Evolutionary conservation across 495 filamentous ascomycete species (phyloP).

Genomic region (Cercophora newfieldiana): DNA sequence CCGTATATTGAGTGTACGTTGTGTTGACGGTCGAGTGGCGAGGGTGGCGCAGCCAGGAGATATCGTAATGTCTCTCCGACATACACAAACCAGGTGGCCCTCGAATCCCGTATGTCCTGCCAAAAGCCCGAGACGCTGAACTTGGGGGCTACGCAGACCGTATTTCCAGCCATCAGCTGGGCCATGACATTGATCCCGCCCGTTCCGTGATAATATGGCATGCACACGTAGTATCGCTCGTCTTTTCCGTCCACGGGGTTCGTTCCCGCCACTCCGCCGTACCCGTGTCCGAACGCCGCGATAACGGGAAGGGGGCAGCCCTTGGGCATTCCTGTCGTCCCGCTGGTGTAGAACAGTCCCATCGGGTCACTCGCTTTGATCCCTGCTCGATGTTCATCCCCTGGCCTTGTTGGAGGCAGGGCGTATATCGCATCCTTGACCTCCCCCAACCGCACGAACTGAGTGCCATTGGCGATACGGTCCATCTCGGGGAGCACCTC

Average conservation of each 20-base stretch:
- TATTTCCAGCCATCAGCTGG: slow-evolving; percentile 57
- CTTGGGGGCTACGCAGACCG: slow-evolving; percentile 66
- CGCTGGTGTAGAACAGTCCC: slow-evolving; percentile 67
- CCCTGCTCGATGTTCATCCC: slow-evolving; percentile 48
- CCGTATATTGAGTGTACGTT: slow-evolving; percentile 68
- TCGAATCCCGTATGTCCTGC: slow-evolving; percentile 67
- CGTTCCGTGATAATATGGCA: slow-evolving; percentile 83
- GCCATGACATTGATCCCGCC: slow-evolving; percentile 57
- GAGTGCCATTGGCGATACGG: slow-evolving; percentile 47
- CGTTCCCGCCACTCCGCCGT: slow-evolving; percentile 21
- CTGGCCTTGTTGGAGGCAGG: slow-evolving; percentile 49
- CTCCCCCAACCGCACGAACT: slow-evolving; percentile 52
- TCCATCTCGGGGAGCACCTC: slow-evolving; percentile 50
- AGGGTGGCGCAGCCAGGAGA: slow-evolving; percentile 67
- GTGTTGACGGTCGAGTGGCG: slow-evolving; percentile 63
- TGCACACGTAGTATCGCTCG: slow-evolving; percentile 57
- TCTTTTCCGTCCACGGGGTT: slow-evolving; percentile 18
- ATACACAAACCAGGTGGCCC: slow-evolving; percentile 72
- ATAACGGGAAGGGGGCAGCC: slow-evolving; percentile 50
- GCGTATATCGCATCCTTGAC: slow-evolving; percentile 48
- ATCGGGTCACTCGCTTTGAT: slow-evolving; percentile 54
- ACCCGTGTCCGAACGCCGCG: slow-evolving; percentile 35
- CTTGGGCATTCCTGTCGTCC: slow-evolving; percentile 57
- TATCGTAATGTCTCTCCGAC: slow-evolving; percentile 83
- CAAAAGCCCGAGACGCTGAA: slow-evolving; percentile 75